Evolutionary conservation across 257 asterid genomes (phyloP), one percentile per base, ranked within the genome.

Genomic region (Fraxinus anomala): DNA sequence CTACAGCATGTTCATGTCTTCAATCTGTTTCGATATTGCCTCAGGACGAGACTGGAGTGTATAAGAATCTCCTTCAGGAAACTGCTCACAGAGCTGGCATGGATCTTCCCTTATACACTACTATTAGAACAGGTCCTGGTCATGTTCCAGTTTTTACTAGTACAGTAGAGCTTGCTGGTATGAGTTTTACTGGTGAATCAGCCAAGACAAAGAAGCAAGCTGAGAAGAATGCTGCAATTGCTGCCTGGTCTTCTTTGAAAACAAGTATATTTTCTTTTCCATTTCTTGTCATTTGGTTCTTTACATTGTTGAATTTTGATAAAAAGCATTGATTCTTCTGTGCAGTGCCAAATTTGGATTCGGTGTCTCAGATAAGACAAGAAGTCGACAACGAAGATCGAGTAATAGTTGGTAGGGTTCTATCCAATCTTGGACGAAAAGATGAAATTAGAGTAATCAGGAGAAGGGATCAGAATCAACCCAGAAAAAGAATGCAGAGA

Each of bases 171-270:
- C 75, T 88, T 37, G 89, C 91, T 73, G 87, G 82, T 6, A 77
- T 85, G 79, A 78, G 33, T 31, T 88, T 88, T 77, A 68, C 85
- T 39, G 91, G 91, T 16, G 91, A 86, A 40, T 51, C 86, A 0
- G 89, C 89, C 0, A 88, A 88, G 72, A 88, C 86, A 0, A 88
- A 88, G 74, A 88, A 88, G 37, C 91, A 88, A 40, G 88, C 91
- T 2, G 89, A 88, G 88, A 88, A 88, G 72, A 88, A 86, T 71
- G 91, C 91, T 72, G 89, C 91, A 0, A 80, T 88, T 4, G 74
- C 88, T 59, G 89, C 91, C 56, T 88, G 89, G 91, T 82, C 88
- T 34, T 78, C 87, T 1, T 75, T 88, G 73, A 88, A 88, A 73
- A 71, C 16, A 79, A 80, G 91, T 88, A 65, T 37, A 26, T 68